phyloP scores from a whole-genome alignment of 2,329 filamentous ascomycete species.

The Pezicula rhizophila region DNA sequence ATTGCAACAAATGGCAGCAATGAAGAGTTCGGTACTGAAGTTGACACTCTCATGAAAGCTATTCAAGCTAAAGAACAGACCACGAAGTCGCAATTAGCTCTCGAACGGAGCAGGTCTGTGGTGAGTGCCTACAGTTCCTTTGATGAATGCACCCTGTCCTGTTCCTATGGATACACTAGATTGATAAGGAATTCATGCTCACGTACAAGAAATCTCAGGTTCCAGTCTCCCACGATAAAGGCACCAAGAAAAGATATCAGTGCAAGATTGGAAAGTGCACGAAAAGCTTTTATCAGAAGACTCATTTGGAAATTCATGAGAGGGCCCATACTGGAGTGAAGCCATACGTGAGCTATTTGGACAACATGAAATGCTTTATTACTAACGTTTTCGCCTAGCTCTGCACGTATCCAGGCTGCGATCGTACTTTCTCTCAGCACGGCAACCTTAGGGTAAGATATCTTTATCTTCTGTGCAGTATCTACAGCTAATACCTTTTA shows the following conservation, averaged over 20 bases:
- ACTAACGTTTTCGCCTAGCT: conserved; percentile 15
- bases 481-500: conserved; percentile 27
- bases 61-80: conserved; percentile 64
- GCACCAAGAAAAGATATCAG: conserved; percentile 54
- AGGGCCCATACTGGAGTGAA: conserved; percentile 85
- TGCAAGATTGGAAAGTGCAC: conserved; percentile 70
- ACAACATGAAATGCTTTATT: conserved; percentile 13
- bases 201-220: conserved; percentile 16
- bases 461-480: conserved; percentile 8
- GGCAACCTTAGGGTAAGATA: conserved; percentile 74
- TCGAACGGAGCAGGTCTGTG: conserved; percentile 17
- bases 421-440: conserved; percentile 77
- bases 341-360: conserved; percentile 66
- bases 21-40: conserved; percentile 70
- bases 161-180: neutral
- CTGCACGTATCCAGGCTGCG: conserved; percentile 69
- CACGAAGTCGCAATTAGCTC: conserved; percentile 22
- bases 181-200: conserved; percentile 16
- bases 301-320: conserved; percentile 84
- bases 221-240: conserved; percentile 4
- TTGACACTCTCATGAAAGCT: conserved; percentile 83
- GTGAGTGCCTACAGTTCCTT: conserved; percentile 26
- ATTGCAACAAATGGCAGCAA: conserved; percentile 23
- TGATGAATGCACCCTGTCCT: conserved; percentile 23
- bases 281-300: conserved; percentile 86